Base-by-base conservation (phyloP, 495 filamentous ascomycete species). In the Lophiotrema nucula region DNA sequence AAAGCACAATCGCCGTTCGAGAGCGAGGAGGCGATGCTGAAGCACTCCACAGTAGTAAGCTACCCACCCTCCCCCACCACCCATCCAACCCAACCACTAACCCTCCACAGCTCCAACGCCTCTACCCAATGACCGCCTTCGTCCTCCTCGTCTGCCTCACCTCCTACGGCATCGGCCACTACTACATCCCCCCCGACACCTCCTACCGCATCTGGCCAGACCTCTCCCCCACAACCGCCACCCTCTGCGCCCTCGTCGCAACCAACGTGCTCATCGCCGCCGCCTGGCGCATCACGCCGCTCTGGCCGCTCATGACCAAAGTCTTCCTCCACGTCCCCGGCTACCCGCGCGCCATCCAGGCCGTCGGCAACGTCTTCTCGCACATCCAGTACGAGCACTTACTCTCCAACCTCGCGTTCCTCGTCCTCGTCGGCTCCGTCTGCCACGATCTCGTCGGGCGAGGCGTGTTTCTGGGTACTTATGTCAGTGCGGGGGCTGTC, bases 361-460 rank as follows among this genome's bases (percentile, higher is more conserved):
- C 95, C 46, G 53, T 97, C 11, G 86, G 86, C 13, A 85, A 80
- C 63, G 72, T 81, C 33, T 95, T 96, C 73, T 90, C 88, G 31
- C 93, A 98, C 67, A 87, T 93, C 54, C 67, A 69, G 0, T 50
- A 83, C 44, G 53, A 55, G 21, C 93, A 98, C 73, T 68, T 93
- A 2, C 62, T 69, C 3, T 58, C 74, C n/a, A 97, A 97, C 65
- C 88, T 92, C 83, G 56, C 77, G 18, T 67, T 79, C 23, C 65
- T 88, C 42, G 84, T 77, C 71, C 62, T 81, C 31, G 73, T 86
- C 58, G 86, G 86, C 11, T 75, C 35, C 10, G 59, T 56, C 79
- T 80, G 93, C 13, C 89, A 96, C 74, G 91, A 96, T 64, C 86
- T 96, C 50, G 80, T 97, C 49, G 92, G 91, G 37, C 81, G 92